Base-by-base conservation (phyloP, 1,284 basidiomycete species). In the Athelia sp. region DNA sequence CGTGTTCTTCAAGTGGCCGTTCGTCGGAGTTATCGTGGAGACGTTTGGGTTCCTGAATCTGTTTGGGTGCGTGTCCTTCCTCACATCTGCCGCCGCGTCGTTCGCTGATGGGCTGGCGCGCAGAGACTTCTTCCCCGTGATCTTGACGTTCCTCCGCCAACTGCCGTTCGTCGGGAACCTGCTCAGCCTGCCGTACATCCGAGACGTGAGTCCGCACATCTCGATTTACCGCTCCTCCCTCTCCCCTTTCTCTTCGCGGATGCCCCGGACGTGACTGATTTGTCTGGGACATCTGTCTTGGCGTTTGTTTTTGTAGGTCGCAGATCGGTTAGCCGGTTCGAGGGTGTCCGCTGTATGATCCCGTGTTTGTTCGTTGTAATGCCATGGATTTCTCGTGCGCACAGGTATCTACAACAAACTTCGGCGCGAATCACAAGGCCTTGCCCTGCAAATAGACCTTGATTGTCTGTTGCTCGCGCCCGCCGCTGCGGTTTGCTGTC, bases 91-190 rank as follows among this genome's bases (percentile, higher is more conserved):
- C n/a, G n/a, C n/a, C n/a, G n/a, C n/a, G n/a, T n/a, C n/a, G n/a
- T n/a, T 52, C 29, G 54, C 43, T 48, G 15, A 38, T 54, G 45
- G 49, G 14, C 31, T 35, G 38, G 47, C 9, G 6, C 48, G 51
- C 70, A 99, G 96, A 44, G 96, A 98, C 70, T 99, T 99, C 78
- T 99, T 99, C 83, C 97, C 97, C 4, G 96, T 98, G 51, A 91
- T 99, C 52, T 76, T 99, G 51, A 95, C 92, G 44, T 98, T 99
- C 76, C 71, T 99, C 56, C 79, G 97, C 55, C 97, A 99, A 71
- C 69, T 98, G 50, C 97, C 97, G 1, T 82, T 98, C 58, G 81
- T 99, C 52, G 97, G 97, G 26, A 90, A 84, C 1, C 68, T 93
- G 54, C 70, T 99, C 45, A 89, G 87, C 3, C 65, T 98, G 55